Evolutionary conservation across 2,329 filamentous ascomycete species (phyloP).

Genomic region (Hymenoscyphus fraxineus): DNA sequence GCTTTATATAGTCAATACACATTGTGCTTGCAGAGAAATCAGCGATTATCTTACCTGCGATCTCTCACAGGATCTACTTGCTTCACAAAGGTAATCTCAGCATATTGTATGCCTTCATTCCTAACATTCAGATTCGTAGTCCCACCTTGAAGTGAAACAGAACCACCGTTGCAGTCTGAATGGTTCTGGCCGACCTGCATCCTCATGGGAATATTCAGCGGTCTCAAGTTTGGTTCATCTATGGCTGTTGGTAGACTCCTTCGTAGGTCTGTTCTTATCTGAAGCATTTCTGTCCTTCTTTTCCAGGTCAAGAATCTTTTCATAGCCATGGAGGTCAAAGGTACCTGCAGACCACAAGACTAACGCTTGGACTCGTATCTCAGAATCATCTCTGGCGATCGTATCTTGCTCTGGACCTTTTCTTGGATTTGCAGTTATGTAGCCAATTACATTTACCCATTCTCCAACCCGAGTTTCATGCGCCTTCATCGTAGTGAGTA

Average conservation of each 20-base stretch:
- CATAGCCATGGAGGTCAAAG: slow-evolving; percentile 68
- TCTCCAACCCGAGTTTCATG: slow-evolving; percentile 68
- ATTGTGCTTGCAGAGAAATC: too few species aligned
- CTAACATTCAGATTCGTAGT: background rate
- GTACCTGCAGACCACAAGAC: slow-evolving; percentile 74
- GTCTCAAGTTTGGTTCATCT: background rate
- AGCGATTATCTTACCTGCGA: too few species aligned
- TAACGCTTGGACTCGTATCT: slow-evolving; percentile 63
- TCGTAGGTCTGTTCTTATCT: background rate
- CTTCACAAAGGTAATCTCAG: too few species aligned
- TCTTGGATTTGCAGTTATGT: slow-evolving; percentile 46
- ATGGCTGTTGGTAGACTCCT: background rate
- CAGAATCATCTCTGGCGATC: slow-evolving; percentile 33
- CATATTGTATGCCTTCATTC: background rate
- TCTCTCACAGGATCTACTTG: too few species aligned
- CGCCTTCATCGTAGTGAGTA: slow-evolving; percentile 62
- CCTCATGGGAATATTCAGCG: background rate
- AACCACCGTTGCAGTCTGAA: background rate
- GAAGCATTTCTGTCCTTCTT: slow-evolving; percentile 4
- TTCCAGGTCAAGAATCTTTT: slow-evolving; percentile 39
- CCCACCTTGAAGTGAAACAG: background rate
- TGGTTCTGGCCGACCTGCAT: background rate
- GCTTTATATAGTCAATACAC: too few species aligned
- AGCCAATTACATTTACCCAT: slow-evolving; percentile 88
- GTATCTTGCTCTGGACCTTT: slow-evolving; percentile 8